These are phyloP conservation scores for Boletus tomentosulus DNA, from an alignment of 768 basidiomycete species.

Conservation along the genomic window DNA sequence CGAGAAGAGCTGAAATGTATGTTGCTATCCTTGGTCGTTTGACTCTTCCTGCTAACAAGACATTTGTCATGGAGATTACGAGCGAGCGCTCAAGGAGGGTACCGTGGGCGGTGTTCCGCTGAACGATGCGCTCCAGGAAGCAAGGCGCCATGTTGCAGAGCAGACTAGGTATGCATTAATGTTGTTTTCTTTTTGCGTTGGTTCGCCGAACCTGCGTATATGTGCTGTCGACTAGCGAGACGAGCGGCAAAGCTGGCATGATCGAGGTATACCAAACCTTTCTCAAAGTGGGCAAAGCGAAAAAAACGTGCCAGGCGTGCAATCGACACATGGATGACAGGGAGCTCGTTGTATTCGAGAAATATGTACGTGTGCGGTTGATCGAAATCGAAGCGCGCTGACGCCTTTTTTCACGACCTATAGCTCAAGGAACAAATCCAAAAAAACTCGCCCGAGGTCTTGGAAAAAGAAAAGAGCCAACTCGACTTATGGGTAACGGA, in stretches of 20 bases:
- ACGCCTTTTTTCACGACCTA: neutral
- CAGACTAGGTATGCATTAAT: constrained; percentile 16
- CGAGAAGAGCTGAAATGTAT: constrained; percentile 59
- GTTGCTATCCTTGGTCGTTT: neutral
- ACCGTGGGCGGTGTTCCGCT: constrained; percentile 38
- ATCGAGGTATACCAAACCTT: constrained; percentile 50
- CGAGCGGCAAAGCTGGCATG: constrained; percentile 31
- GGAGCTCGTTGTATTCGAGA: constrained; percentile 61
- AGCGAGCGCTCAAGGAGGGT: constrained; percentile 42
- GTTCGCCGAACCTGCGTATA: neutral
- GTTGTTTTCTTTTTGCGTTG: neutral
- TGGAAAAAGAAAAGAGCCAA: constrained; percentile 31
- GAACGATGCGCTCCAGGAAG: constrained; percentile 46
- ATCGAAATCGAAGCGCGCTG: neutral
- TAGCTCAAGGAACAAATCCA: constrained; percentile 66
- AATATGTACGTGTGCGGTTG: constrained; percentile 46
- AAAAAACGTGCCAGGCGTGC: constrained; percentile 74
- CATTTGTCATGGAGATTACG: constrained; percentile 24
- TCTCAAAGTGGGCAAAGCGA: constrained; percentile 53
- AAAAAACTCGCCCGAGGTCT: constrained; percentile 46
- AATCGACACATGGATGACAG: constrained; percentile 57
- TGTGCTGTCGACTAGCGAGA: constrained; percentile 11
- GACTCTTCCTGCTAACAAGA: neutral
- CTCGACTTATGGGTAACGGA: constrained; percentile 59
- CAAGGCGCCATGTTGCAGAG: constrained; percentile 13